Conservation (phyloP, 1,284 basidiomycete species). For the Sutorius eximius region DNA sequence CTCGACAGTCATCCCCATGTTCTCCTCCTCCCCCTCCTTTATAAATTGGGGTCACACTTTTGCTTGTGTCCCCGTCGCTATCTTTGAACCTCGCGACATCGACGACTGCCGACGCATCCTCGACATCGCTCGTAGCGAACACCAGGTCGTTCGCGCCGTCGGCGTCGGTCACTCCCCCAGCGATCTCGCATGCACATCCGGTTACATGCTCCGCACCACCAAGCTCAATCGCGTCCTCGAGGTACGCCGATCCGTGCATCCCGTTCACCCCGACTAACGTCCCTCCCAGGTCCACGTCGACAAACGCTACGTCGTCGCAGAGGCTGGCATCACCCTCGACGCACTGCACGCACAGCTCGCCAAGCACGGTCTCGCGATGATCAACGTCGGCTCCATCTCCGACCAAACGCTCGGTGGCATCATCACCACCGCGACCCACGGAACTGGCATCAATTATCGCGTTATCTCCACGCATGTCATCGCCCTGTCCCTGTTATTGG, state of each 20-base stretch:
- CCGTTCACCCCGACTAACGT: no score
- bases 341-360: constrained; percentile 70
- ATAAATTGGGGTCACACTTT: constrained; percentile 75
- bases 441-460: constrained; percentile 79
- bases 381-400: constrained; percentile 93
- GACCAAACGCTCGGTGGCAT: constrained; percentile 96
- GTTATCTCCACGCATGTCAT: constrained; percentile 85
- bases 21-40: constrained; percentile 41
- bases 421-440: constrained; percentile 94
- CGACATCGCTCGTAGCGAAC: constrained; percentile 79
- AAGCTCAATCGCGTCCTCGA: constrained; percentile 69
- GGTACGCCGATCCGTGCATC: constrained; percentile 48
- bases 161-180: constrained; percentile 93
- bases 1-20: neutral
- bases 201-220: constrained; percentile 79
- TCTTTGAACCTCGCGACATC: constrained; percentile 78
- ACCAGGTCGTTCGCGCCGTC: constrained; percentile 74
- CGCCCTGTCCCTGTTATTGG: constrained; percentile 72
- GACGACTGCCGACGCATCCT: constrained; percentile 77
- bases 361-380: constrained; percentile 78
- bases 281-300: constrained; percentile 65
- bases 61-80: constrained; percentile 58
- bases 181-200: constrained; percentile 86
- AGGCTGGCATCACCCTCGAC: constrained; percentile 80
- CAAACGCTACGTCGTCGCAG: constrained; percentile 67